phyloP scores from a whole-genome alignment of 345 rosid species.

The Brassica rapa region DNA sequence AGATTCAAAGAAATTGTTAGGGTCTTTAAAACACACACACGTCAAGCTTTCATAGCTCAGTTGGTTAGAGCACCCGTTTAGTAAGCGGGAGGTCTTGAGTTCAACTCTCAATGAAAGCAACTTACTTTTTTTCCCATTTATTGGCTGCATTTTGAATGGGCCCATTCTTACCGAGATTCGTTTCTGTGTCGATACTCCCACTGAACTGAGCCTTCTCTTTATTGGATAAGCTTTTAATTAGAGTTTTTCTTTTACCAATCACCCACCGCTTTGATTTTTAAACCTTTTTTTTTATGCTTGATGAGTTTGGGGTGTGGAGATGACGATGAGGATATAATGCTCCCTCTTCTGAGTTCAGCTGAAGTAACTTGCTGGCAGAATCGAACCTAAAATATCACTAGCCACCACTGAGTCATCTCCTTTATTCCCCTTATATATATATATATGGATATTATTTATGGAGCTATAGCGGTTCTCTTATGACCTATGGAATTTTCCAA shows the following conservation, averaged over 20 bases:
- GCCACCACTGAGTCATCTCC: conserved; percentile 43
- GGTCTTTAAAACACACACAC: too few relatives aligned
- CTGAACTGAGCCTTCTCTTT: conserved; percentile 26
- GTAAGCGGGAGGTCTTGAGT: conserved; percentile 99
- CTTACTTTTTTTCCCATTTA: not conserved
- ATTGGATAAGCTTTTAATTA: too few relatives aligned
- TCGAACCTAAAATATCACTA: conserved; percentile 42
- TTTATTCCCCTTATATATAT: too few relatives aligned
- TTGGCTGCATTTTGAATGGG: not conserved
- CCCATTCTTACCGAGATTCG: conserved; percentile 38
- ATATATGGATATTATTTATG: too few relatives aligned
- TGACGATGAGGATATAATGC: conserved; percentile 39
- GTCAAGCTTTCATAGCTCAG: conserved; percentile 70
- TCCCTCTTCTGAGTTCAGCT: conserved; percentile 45
- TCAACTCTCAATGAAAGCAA: conserved; percentile 30
- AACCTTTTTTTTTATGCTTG: not conserved
- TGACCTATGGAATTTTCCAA: too few relatives aligned
- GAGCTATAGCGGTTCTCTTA: too few relatives aligned
- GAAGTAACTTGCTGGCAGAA: conserved; percentile 43
- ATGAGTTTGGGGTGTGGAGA: not conserved
- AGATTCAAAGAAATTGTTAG: not conserved
- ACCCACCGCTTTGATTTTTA: too few relatives aligned
- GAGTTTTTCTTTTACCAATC: not conserved
- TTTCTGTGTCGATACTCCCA: conserved; percentile 42
- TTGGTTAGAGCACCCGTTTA: conserved; percentile 96